Evolutionary conservation across 163 green algal species (phyloP).

Genomic region (Scenedesmus sp.): DNA sequence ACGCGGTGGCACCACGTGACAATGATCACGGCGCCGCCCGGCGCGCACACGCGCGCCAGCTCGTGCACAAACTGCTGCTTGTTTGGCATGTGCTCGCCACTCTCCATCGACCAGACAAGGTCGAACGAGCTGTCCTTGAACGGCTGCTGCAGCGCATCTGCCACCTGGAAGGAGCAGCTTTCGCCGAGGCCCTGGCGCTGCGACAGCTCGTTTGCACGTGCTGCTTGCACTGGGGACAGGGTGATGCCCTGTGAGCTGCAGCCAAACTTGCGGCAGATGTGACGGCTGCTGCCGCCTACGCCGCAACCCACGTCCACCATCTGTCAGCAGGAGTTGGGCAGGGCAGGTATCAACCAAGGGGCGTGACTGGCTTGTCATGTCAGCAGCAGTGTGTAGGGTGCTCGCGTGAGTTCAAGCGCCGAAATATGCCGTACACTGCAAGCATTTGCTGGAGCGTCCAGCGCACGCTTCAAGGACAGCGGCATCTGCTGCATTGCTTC

Average conservation of each 20-base stretch:
- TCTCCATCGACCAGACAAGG: slow-evolving; percentile 95
- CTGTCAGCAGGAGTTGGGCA: slow-evolving; percentile 34
- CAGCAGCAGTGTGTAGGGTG: background rate
- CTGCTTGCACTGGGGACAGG: slow-evolving; percentile 89
- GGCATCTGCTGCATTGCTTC: background rate
- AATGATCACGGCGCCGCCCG: slow-evolving; percentile 89
- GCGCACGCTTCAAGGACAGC: background rate
- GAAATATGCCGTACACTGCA: background rate
- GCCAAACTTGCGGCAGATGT: slow-evolving; percentile 88
- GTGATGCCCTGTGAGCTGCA: slow-evolving; percentile 87
- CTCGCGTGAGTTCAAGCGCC: too few species aligned
- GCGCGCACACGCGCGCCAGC: slow-evolving; percentile 90
- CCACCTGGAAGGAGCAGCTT: slow-evolving; percentile 67
- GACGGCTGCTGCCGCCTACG: slow-evolving; percentile 91
- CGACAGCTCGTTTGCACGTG: slow-evolving; percentile 85
- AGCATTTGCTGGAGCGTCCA: too few species aligned
- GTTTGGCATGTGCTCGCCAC: slow-evolving; percentile 98
- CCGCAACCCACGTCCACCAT: slow-evolving; percentile 97
- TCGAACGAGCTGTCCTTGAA: slow-evolving; percentile 93
- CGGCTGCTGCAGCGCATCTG: slow-evolving; percentile 94
- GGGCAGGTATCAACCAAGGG: background rate
- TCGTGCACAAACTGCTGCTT: slow-evolving; percentile 95
- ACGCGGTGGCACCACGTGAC: slow-evolving; percentile 98
- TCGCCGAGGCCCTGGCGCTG: slow-evolving; percentile 72
- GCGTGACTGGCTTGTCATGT: background rate